These are phyloP conservation scores for Monilinia fructigena DNA, from an alignment of 2,329 filamentous ascomycete genomes.

Conservation along the genomic window DNA sequence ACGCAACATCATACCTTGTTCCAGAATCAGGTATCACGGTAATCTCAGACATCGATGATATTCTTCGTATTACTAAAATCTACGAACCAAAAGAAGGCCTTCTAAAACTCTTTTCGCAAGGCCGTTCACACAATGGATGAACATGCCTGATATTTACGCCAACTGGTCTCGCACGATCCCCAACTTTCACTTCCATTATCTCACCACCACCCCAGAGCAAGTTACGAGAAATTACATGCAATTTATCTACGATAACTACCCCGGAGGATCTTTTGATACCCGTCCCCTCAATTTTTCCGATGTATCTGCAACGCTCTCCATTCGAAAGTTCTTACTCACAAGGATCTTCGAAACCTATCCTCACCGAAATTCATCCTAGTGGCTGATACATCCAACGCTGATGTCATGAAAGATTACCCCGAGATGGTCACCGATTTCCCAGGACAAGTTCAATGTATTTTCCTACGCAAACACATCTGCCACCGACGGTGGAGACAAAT, in stretches of 20 bases:
- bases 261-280: conserved; percentile 68
- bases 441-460: conserved; percentile 72
- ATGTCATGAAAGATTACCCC: conserved; percentile 68
- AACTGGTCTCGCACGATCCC: conserved; percentile 69
- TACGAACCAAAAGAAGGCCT: conserved; percentile 73
- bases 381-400: conserved; percentile 73
- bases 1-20: conserved; percentile 74
- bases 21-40: conserved; percentile 69
- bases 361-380: conserved; percentile 69
- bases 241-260: conserved; percentile 76
- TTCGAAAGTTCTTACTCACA: conserved; percentile 67
- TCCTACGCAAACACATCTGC: conserved; percentile 73
- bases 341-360: conserved; percentile 76
- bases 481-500: conserved; percentile 64
- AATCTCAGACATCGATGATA: conserved; percentile 77
- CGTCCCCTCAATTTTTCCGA: conserved; percentile 79
- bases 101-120: conserved; percentile 73
- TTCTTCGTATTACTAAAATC: conserved; percentile 77
- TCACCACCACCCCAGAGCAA: conserved; percentile 79
- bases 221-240: conserved; percentile 76
- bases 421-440: conserved; percentile 64
- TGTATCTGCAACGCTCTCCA: conserved; percentile 65
- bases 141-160: conserved; percentile 77
- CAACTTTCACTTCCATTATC: conserved; percentile 75
- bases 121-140: conserved; percentile 69